Percentiles rank a stretch among this genome's conserved stretches.
Evolutionary conservation across 345 rosid species (phyloP).

Genomic region (Eucalyptus marginata): DNA sequence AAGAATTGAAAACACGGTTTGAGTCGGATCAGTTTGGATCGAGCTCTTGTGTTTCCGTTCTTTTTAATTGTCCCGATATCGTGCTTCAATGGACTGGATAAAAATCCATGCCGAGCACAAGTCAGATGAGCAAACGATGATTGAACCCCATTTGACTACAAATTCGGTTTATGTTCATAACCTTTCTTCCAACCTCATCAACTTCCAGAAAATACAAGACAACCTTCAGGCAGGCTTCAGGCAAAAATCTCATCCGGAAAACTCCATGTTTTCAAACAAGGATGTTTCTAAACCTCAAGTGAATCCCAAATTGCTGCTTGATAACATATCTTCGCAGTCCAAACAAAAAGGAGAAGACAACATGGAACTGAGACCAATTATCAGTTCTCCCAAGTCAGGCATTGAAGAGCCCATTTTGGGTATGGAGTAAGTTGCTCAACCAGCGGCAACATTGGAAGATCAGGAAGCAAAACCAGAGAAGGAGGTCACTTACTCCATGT

Average conservation of each 20-base stretch:
- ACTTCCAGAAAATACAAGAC: background rate
- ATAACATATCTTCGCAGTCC: background rate
- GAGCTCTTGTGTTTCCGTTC: rapidly evolving
- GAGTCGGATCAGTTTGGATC: rapidly evolving
- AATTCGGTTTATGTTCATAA: background rate
- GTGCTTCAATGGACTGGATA: too few species aligned
- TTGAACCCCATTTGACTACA: background rate
- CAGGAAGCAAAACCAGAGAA: background rate
- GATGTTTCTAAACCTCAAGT: background rate
- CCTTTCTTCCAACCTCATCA: background rate
- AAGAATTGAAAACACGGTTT: rapidly evolving
- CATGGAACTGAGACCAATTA: background rate
- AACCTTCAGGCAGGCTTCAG: background rate
- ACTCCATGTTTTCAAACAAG: background rate
- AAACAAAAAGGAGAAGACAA: background rate
- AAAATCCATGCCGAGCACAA: too few species aligned
- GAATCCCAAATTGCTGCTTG: background rate
- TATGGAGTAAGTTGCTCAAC: background rate
- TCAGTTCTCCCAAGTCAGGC: background rate
- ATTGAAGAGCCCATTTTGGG: background rate
- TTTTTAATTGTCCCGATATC: too few species aligned
- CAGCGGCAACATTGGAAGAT: background rate
- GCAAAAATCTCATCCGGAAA: background rate
- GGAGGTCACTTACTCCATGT: background rate
- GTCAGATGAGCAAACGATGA: background rate